Percentiles rank a stretch among this genome's conserved stretches.
Evolutionary conservation across 108 stramenopile species (phyloP).

Genomic region (Cyclostephanos invisitatus): DNA sequence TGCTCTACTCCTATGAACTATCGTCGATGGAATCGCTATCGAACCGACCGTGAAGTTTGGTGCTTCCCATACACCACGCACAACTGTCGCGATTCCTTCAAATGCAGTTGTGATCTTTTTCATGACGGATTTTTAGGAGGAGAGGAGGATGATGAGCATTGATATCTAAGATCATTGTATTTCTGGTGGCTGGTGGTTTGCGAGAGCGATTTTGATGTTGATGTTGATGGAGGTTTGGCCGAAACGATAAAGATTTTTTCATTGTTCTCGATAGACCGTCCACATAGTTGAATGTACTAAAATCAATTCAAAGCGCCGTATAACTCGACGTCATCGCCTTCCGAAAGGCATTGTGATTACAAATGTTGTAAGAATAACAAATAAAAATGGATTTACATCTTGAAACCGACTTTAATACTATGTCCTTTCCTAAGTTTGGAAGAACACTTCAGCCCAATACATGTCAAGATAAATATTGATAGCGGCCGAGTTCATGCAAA

Average conservation of each 20-base stretch:
- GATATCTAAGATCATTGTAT: background rate
- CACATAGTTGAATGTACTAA: too few relatives aligned
- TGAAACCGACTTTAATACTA: too few relatives aligned
- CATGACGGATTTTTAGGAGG: background rate
- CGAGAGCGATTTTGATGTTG: conserved; percentile 36
- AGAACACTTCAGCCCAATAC: conserved; percentile 27
- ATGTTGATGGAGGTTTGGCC: conserved; percentile 25
- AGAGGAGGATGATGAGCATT: conserved; percentile 12
- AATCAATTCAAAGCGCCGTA: too few relatives aligned
- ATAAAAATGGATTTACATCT: too few relatives aligned
- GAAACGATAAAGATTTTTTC: conserved; percentile 36
- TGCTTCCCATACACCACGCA: conserved; percentile 22
- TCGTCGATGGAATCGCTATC: conserved; percentile 35
- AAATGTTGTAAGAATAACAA: too few relatives aligned
- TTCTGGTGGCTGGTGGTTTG: background rate
- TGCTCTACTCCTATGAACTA: conserved; percentile 42
- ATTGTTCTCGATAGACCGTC: background rate
- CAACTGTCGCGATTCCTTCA: conserved; percentile 3
- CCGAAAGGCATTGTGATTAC: too few relatives aligned
- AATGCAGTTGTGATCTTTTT: background rate
- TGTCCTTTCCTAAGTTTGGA: too few relatives aligned
- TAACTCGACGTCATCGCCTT: too few relatives aligned
- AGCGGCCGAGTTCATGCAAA: conserved; percentile 32
- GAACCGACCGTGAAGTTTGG: conserved; percentile 22
- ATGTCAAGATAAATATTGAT: conserved; percentile 32